Evolutionary conservation across 208 protist species (phyloP), one percentile per base, ranked within the genome.

Genomic region (Angomonas ambiguus): DNA sequence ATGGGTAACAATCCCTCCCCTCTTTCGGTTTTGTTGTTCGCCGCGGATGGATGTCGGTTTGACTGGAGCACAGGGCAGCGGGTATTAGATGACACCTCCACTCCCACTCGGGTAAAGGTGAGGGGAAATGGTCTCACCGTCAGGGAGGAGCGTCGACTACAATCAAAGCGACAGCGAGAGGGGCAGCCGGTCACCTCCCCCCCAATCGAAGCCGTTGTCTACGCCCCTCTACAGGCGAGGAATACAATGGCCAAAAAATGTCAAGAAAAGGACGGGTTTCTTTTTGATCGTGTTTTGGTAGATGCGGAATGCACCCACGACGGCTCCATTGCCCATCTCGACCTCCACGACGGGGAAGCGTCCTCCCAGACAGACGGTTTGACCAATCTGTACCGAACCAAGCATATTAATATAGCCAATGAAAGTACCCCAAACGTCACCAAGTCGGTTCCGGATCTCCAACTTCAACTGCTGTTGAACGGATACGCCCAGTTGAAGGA

Each of bases 221-320:
- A 78, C n/a, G 73, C 73, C n/a, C 48, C 73, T 16, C 2, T 61
- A 20, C 1, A 1, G 1, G 45, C 57, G 0, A 67, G 73, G 18
- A 42, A 24, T 27, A 34, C 20, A 6, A 24, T 35, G 25, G 5
- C 51, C 11, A 30, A 10, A 8, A 30, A 24, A 58, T 18, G 25
- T 3, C 25, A 31, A 11, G 49, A 55, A 18, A 18, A 16, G 25
- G 10, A 16, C 1, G 11, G 38, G 25, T 20, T 18, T 0, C 79
- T 76, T 11, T 96, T 94, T 72, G 88, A 95, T 62, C 76, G 83
- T 1, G 88, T 96, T 24, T 69, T 96, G 51, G 87, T 96, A 1
- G 92, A 96, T 76, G 88, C 85, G 0, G 88, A 96, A 65, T 96
- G 92, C 72, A 87, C 92, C n/a, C 88, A 94, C 67, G 92, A 96